Percentiles rank a stretch among this genome's conserved stretches.
Evolutionary conservation across 306 rosid genomes (phyloP).

Genomic region (Glycine tomentella): DNA sequence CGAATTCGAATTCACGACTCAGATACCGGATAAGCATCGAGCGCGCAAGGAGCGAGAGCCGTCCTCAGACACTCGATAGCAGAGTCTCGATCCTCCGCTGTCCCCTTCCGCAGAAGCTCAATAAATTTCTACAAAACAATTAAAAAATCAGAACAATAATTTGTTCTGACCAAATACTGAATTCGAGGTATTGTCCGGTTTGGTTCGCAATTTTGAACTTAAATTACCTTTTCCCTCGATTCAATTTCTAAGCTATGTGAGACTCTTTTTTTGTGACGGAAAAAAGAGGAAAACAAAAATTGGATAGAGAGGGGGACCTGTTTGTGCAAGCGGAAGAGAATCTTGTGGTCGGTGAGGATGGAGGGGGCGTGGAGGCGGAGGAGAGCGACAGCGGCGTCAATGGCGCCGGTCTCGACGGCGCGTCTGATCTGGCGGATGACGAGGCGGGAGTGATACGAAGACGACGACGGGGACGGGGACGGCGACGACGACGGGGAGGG

Average conservation of each 20-base stretch:
- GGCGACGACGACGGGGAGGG: slow-evolving; percentile 55
- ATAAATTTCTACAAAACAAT: slow-evolving; percentile 71
- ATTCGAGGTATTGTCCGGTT: no score
- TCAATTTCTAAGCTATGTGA: background rate
- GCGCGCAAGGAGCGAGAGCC: slow-evolving; percentile 97
- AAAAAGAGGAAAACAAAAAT: background rate
- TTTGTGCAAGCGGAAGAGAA: slow-evolving; percentile 93
- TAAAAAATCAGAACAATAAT: background rate
- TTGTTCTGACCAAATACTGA: no score
- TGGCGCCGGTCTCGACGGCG: slow-evolving; percentile 71
- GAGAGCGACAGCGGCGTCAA: slow-evolving; percentile 75
- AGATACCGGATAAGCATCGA: slow-evolving; percentile 93
- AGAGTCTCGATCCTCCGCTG: slow-evolving; percentile 74
- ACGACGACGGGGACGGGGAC: slow-evolving; percentile 63
- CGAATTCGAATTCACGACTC: background rate
- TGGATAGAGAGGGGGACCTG: slow-evolving; percentile 62
- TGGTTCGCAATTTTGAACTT: no score
- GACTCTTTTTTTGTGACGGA: no score
- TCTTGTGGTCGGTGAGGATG: slow-evolving; percentile 78
- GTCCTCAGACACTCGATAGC: slow-evolving; percentile 86
- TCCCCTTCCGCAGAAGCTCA: slow-evolving; percentile 93
- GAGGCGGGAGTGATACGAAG: slow-evolving; percentile 83
- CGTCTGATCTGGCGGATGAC: slow-evolving; percentile 87
- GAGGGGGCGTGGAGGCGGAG: slow-evolving; percentile 87
- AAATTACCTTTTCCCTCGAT: no score